A percentile compares a stretch with the other conserved stretches of the same genome.
Evolutionary conservation across 495 filamentous ascomycete genomes (phyloP).

Genomic region (Cairneyella variabilis): DNA sequence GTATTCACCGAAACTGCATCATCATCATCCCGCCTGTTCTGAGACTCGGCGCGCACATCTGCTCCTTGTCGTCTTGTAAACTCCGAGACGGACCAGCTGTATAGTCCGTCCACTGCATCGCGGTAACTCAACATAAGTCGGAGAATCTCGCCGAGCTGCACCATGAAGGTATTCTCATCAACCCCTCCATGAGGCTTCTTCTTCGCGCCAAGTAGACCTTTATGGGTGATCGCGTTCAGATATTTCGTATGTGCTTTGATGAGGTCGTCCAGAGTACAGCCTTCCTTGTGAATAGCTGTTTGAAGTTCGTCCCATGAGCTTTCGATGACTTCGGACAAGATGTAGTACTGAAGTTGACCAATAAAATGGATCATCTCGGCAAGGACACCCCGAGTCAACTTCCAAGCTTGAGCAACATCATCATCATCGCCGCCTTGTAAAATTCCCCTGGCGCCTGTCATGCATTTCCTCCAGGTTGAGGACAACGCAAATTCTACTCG

Average conservation of each 20-base stretch:
- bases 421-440: slow-evolving; percentile 77
- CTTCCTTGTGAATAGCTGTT: slow-evolving; percentile 70
- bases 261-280: slow-evolving; percentile 89
- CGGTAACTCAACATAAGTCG: slow-evolving; percentile 93
- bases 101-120: slow-evolving; percentile 90
- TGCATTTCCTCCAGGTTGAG: slow-evolving; percentile 90
- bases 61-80: slow-evolving; percentile 87
- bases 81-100: slow-evolving; percentile 88
- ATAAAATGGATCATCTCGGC: slow-evolving; percentile 99
- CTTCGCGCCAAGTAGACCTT: slow-evolving; percentile 81
- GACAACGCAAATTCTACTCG: slow-evolving; percentile 91
- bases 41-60: slow-evolving; percentile 65
- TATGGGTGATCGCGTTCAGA: slow-evolving; percentile 90
- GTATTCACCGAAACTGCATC: slow-evolving; percentile 26
- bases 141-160: slow-evolving; percentile 85
- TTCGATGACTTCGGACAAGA: slow-evolving; percentile 98
- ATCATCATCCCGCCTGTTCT: slow-evolving; percentile 50
- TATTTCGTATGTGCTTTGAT: slow-evolving; percentile 89
- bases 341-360: slow-evolving; percentile 96
- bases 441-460: slow-evolving; percentile 91
- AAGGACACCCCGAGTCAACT: slow-evolving; percentile 76
- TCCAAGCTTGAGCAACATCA: slow-evolving; percentile 80
- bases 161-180: slow-evolving; percentile 79
- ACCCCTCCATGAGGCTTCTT: slow-evolving; percentile 32
- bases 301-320: slow-evolving; percentile 87